Base-by-base conservation (phyloP, 2,329 filamentous ascomycete genomes). In the Fusarium sp. region DNA sequence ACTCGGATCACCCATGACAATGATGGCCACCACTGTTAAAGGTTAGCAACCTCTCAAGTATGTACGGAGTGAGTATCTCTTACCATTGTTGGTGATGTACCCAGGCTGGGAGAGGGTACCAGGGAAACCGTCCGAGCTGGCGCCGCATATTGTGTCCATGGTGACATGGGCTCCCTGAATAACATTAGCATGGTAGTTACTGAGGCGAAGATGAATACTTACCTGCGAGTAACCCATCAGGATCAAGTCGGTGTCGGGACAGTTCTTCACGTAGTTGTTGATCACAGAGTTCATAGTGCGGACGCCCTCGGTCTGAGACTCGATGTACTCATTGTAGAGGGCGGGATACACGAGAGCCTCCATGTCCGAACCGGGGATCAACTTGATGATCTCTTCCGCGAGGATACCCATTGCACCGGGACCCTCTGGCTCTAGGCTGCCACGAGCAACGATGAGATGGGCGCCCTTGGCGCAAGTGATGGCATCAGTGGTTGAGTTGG, bases 261-360 rank as follows among this genome's bases (percentile, higher is more conserved):
- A 78, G 12, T 56, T 56, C 30, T 66, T 50, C 1, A 54, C 69
- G 7, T 72, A 78, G 26, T 62, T 44, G 17, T 45, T 39, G 13
- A 78, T 47, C 1, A 77, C 28, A 0, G 58, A 39, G 5, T n/a
- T 68, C 63, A 78, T 54, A 11, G 51, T 61, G 0, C 55, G 39
- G 0, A 78, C 74, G 0, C 77, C 77, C 5, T 54, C 22, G 0
- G 77, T 74, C 53, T 78, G 74, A 0, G 77, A 78, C 11, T 66
- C 42, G 2, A 75, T 36, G 6, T 78, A 78, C 7, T 70, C 65
- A 0, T 73, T 55, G 1, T 72, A 69, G 1, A 74, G 32, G 2
- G 77, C 77, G 22, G 77, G 77, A 13, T 78, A 78, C 0, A 67
- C 66, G 1, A 78, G 60, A 0, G 74, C 59, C 10, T 71, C 72